Conservation (phyloP, 306 rosid species). For the Ammopiptanthus mongolicus region DNA sequence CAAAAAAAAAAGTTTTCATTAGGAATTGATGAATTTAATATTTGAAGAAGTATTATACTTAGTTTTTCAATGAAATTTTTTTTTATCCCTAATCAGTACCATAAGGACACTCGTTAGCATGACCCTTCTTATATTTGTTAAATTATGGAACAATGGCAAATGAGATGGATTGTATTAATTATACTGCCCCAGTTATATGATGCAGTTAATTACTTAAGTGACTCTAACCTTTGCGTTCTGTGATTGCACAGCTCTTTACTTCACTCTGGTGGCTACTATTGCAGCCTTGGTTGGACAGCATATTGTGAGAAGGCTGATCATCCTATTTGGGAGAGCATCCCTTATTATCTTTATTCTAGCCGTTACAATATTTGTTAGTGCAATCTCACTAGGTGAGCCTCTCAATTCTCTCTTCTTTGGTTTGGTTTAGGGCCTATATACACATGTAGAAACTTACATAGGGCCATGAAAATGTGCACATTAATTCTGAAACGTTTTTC, state of each 20-base stretch:
- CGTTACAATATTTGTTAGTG: slow-evolving; percentile 62
- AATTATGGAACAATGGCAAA: not conserved
- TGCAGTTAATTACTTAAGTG: not conserved
- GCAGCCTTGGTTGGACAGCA: slow-evolving; percentile 84
- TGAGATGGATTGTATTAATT: not conserved
- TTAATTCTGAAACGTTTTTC: slow-evolving; percentile 1
- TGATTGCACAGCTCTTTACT: slow-evolving; percentile 63
- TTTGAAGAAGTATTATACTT: too few species aligned
- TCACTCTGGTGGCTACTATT: slow-evolving; percentile 54
- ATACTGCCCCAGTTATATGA: not conserved
- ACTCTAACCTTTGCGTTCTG: not conserved
- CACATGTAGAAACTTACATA: not conserved
- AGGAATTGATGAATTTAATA: too few species aligned
- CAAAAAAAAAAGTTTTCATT: too few species aligned
- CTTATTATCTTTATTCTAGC: slow-evolving; percentile 85
- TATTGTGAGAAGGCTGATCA: slow-evolving; percentile 58
- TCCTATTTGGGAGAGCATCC: slow-evolving; percentile 77
- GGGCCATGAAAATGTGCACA: not conserved
- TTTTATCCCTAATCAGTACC: too few species aligned
- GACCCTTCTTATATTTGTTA: not conserved
- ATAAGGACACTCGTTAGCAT: too few species aligned
- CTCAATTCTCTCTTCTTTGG: not conserved
- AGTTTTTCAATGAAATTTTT: too few species aligned
- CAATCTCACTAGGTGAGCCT: slow-evolving; percentile 64
- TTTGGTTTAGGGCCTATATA: not conserved